Percentiles rank a stretch among this genome's conserved stretches.
phyloP scores from a whole-genome alignment of 495 filamentous ascomycete genomes.

The Lophiotrema nucula region DNA sequence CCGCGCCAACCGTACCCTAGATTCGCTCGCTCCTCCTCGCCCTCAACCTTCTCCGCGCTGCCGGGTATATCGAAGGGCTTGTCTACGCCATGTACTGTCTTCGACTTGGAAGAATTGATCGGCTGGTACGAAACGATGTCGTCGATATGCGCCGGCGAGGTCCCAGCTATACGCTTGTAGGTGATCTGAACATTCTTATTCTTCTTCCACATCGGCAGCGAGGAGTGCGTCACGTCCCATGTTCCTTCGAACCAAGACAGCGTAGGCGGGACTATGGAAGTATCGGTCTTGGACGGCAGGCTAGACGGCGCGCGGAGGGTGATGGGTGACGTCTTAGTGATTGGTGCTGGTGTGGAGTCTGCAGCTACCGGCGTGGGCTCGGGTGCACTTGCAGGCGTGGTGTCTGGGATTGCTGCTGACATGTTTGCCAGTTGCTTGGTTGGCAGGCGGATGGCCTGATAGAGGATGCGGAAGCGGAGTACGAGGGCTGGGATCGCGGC shows the following conservation, averaged over 20 bases:
- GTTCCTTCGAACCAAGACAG: conserved; percentile 62
- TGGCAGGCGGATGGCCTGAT: neutral
- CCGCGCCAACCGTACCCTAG: conserved; percentile 70
- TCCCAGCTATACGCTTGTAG: conserved; percentile 50
- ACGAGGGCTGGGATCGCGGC: neutral
- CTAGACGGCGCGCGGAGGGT: conserved; percentile 19
- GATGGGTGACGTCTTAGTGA: neutral
- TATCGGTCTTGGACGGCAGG: conserved; percentile 33
- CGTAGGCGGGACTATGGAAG: conserved; percentile 46
- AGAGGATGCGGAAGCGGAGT: neutral
- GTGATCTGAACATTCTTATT: conserved; percentile 74
- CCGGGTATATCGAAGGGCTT: conserved; percentile 41
- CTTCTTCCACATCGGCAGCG: conserved; percentile 70
- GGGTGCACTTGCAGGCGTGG: too few species aligned
- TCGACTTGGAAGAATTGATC: conserved; percentile 48
- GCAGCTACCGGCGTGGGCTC: neutral
- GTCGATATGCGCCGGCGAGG: conserved; percentile 50
- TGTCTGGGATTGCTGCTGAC: neutral
- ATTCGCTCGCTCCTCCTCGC: conserved; percentile 39
- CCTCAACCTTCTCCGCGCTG: neutral
- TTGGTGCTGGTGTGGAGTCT: neutral
- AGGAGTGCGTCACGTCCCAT: conserved; percentile 76
- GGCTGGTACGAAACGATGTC: conserved; percentile 67
- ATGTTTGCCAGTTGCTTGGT: neutral
- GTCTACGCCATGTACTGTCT: conserved; percentile 63